Evolutionary conservation across 306 rosid species (phyloP), one percentile per base, ranked within the genome.

Genomic region (Pyrus bretschneideri): DNA sequence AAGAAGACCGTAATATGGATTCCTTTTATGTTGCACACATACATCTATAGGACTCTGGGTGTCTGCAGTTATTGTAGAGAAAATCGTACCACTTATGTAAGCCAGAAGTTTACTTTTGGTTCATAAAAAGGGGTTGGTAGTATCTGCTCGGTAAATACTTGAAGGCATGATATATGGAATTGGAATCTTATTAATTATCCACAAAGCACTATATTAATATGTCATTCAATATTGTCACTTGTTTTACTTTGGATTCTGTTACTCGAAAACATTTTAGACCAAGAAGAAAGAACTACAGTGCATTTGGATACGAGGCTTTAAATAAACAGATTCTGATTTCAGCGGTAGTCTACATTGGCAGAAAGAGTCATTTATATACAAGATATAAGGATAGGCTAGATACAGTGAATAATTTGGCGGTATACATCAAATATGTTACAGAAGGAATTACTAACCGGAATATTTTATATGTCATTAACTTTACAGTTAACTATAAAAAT

Each of bases 231-330:
- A 6, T 54, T 38, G 51, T 67, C 1, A 1, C 33, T 45, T 21
- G 15, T 40, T 38, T 72, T 62, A 58, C 40, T 72, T 27, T 63
- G 67, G 66, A 51, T 45, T 70, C 51, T 38, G 18, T 23, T 46
- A 49, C 17, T 63, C 19, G 21, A 27, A 59, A 9, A 61, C 17
- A 18, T 35, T 15, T 61, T 35, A 6, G 52, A 71, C 58, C 55
- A 52, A 46, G 79, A 54, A 77, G 70, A 57, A 81, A 44, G 63
- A 25, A 46, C 8, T 35, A 63, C 67, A 22, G 69, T 76, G 29
- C 21, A 33, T 18, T 23, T 25, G 33, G 1, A 25, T 14, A 31
- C 79, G 23, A 62, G 76, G 22, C n/a, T 46, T 35, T 52, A 31
- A 71, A 13, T 71, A 60, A 71, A 71, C 4, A 30, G 65, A 12